Conservation (phyloP, 2,329 filamentous ascomycete species). For the Talaromyces atroroseus region DNA sequence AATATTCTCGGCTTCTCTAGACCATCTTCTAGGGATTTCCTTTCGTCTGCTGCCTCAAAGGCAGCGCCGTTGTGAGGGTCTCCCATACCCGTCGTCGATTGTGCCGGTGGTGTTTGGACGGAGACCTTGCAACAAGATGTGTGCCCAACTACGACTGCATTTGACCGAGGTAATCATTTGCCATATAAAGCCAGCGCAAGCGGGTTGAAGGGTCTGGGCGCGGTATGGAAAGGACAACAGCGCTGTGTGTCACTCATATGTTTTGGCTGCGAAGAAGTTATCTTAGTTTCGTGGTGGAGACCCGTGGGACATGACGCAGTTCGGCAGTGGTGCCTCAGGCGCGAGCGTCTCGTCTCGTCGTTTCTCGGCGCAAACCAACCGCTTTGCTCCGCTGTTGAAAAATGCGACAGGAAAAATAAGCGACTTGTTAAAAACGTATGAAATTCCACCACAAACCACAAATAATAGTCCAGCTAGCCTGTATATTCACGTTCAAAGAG, state of each 20-base stretch:
- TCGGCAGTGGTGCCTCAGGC: not conserved
- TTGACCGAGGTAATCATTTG: constrained; percentile 7
- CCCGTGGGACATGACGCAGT: not conserved
- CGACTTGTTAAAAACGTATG: too few relatives aligned
- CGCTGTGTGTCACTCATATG: not conserved
- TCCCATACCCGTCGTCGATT: constrained; percentile 11
- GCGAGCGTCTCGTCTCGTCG: too few relatives aligned
- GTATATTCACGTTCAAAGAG: too few relatives aligned
- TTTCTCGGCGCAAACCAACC: too few relatives aligned
- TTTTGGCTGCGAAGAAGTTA: not conserved
- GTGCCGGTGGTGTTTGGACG: not conserved
- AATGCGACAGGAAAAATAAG: too few relatives aligned
- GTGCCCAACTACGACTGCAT: constrained; percentile 8
- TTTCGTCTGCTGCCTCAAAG: constrained; percentile 8
- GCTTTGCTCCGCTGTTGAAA: too few relatives aligned
- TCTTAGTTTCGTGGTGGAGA: not conserved
- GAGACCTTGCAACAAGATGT: not conserved
- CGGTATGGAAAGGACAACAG: not conserved
- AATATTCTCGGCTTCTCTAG: constrained; percentile 44
- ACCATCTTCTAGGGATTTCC: constrained; percentile 5
- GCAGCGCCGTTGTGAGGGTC: constrained; percentile 27
- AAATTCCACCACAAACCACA: too few relatives aligned
- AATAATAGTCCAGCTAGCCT: too few relatives aligned
- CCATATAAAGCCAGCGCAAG: constrained; percentile 2
- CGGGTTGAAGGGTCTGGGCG: not conserved